Conservation (phyloP, 73 alveolate genomes). For the Stentor roeselii region DNA sequence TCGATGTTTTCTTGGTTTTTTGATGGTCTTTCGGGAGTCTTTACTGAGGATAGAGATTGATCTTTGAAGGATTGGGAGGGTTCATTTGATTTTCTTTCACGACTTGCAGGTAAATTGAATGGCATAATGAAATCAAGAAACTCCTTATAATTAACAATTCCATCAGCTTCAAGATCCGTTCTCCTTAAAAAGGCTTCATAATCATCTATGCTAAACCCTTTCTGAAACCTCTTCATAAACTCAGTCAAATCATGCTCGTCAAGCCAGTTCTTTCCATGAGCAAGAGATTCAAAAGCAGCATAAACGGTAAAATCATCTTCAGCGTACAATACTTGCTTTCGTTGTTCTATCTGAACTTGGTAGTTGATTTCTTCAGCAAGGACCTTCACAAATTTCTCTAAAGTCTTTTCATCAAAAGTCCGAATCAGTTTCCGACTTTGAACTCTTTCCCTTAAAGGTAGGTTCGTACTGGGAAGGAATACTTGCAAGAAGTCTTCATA, state of each 20-base stretch:
- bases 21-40: too few relatives aligned
- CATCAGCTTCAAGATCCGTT: not conserved
- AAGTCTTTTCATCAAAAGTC: not conserved
- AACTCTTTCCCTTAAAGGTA: not conserved
- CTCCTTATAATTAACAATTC: not conserved
- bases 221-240: not conserved
- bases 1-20: too few relatives aligned
- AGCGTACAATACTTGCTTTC: not conserved
- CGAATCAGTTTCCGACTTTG: not conserved
- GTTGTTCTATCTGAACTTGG: not conserved
- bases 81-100: too few relatives aligned
- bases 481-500: not conserved
- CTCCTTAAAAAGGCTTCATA: not conserved
- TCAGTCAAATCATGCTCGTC: not conserved
- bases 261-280: not conserved
- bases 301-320: not conserved
- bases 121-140: not conserved
- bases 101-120: not conserved
- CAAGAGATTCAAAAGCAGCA: not conserved
- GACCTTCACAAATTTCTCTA: not conserved
- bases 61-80: too few relatives aligned
- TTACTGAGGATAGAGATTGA: too few relatives aligned
- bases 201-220: not conserved
- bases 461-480: not conserved
- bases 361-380: not conserved